Evolutionary conservation across 192 early-diverging fungal species (phyloP).

Genomic region (Phycomyces blakesleeanus): DNA sequence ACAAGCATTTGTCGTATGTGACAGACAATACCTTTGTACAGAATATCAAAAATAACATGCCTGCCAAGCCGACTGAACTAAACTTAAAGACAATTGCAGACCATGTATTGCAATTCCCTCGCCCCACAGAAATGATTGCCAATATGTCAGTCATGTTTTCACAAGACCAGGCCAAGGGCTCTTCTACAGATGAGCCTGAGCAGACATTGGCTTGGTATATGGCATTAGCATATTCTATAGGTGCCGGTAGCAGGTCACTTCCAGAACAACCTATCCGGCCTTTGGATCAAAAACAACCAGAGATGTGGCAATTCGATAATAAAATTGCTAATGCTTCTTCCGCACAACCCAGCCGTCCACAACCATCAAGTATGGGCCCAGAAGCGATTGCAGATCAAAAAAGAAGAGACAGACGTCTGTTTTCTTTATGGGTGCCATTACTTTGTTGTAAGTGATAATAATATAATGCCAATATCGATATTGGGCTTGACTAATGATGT

Average conservation of each 20-base stretch:
- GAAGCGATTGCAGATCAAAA: slow-evolving; percentile 17
- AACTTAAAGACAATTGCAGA: slow-evolving; percentile 15
- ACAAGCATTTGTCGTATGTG: neutral
- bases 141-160: slow-evolving; percentile 20
- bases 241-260: slow-evolving; percentile 11
- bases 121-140: slow-evolving; percentile 20
- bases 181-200: slow-evolving; percentile 13
- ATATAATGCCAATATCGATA: too few species aligned
- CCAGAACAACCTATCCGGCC: neutral
- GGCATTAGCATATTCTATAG: slow-evolving; percentile 27
- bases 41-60: slow-evolving; percentile 15
- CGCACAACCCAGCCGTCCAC: neutral
- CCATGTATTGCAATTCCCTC: slow-evolving; percentile 17
- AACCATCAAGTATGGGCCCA: slow-evolving; percentile 1
- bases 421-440: slow-evolving; percentile 26
- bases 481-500: too few species aligned
- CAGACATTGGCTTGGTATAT: slow-evolving; percentile 30
- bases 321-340: neutral
- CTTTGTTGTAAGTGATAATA: slow-evolving; percentile 25
- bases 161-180: neutral
- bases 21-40: slow-evolving; percentile 16
- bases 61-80: slow-evolving; percentile 9
- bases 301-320: neutral
- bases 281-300: neutral
- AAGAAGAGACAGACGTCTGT: slow-evolving; percentile 18